phyloP scores from a whole-genome alignment of 371 early-diverging fungal species.

The Apophysomyces trapeziformis region DNA sequence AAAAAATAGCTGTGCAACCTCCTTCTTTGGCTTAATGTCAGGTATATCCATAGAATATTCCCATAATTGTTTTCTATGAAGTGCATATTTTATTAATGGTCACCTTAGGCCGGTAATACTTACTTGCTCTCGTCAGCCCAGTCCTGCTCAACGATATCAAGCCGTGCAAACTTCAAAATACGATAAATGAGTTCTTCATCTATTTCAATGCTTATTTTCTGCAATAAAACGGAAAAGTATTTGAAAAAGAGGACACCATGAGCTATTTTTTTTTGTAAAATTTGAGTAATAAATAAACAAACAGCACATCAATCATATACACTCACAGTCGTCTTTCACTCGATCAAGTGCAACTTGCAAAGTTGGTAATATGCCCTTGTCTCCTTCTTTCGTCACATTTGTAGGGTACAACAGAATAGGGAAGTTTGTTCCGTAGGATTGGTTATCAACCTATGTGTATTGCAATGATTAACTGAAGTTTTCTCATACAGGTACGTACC shows the following conservation, averaged over 20 bases:
- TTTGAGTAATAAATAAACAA: too few relatives aligned
- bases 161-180: conserved; percentile 83
- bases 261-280: conserved; percentile 28
- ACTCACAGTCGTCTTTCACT: conserved; percentile 77
- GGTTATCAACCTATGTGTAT: conserved; percentile 83
- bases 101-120: not conserved
- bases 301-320: not conserved
- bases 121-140: conserved; percentile 30
- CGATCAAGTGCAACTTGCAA: conserved; percentile 69
- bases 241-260: conserved; percentile 92
- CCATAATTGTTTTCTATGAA: conserved; percentile 40
- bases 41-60: conserved; percentile 71
- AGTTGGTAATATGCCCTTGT: conserved; percentile 62
- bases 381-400: conserved; percentile 69
- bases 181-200: conserved; percentile 91
- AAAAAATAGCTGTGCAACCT: conserved; percentile 84
- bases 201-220: conserved; percentile 90
- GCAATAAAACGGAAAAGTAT: conserved; percentile 86
- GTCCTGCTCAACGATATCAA: conserved; percentile 67
- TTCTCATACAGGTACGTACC: not conserved
- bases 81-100: not conserved
- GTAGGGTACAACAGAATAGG: conserved; percentile 95
- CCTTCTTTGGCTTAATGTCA: conserved; percentile 68
- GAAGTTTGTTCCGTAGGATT: conserved; percentile 78
- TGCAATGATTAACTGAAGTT: too few relatives aligned